phyloP scores from a whole-genome alignment of 441 rosid genomes.

The Geranium incanum region DNA sequence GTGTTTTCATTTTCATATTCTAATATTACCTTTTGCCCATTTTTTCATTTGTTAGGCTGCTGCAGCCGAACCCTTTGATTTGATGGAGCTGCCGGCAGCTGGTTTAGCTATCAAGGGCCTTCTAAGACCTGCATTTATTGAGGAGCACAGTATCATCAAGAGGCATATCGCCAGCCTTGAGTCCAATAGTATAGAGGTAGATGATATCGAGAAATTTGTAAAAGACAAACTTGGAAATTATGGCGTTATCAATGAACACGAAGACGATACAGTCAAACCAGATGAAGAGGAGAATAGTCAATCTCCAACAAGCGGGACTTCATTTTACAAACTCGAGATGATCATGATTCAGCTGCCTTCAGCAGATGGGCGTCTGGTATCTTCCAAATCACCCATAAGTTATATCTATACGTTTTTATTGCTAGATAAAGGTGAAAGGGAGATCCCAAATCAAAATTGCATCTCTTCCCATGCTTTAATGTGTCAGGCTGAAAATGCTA shows the following conservation, averaged over 20 bases:
- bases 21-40: background rate
- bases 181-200: conserved; percentile 23
- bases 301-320: conserved; percentile 33
- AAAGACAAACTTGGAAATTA: conserved; percentile 37
- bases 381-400: conserved; percentile 4
- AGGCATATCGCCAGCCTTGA: conserved; percentile 42
- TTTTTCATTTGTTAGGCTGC: conserved; percentile 44
- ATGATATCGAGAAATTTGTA: conserved; percentile 27
- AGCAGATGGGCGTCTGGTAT: conserved; percentile 72
- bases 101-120: conserved; percentile 82
- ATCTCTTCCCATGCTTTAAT: background rate
- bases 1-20: background rate
- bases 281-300: conserved; percentile 32
- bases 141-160: conserved; percentile 65
- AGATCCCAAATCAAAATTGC: background rate
- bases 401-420: background rate
- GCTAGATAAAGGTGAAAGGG: too few relatives aligned
- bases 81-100: conserved; percentile 87
- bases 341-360: conserved; percentile 68
- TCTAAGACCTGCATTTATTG: conserved; percentile 61
- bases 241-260: conserved; percentile 36
- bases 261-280: conserved; percentile 28
- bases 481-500: background rate
- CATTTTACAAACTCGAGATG: conserved; percentile 82
- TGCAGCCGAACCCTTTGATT: conserved; percentile 69